phyloP scores from a whole-genome alignment of 2,329 filamentous ascomycete genomes.

The Cladosporium cucumerinum region DNA sequence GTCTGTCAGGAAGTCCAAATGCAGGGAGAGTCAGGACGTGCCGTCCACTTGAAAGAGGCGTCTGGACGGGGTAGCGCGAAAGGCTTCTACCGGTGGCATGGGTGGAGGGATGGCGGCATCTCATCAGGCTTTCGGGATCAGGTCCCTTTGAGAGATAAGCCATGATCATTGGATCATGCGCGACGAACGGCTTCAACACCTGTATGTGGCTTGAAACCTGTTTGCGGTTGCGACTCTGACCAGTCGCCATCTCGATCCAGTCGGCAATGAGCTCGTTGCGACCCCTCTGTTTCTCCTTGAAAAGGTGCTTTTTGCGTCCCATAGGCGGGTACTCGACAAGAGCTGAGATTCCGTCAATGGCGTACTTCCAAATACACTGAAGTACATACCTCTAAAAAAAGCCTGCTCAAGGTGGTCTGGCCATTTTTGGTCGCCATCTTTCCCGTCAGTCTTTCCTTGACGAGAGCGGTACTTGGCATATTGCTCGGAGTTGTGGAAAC shows the following conservation, averaged over 20 bases:
- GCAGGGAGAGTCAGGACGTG: constrained; percentile 7
- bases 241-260: constrained; percentile 55
- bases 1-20: background rate
- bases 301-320: constrained; percentile 50
- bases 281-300: constrained; percentile 53
- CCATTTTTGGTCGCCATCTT: constrained; percentile 41
- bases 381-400: constrained; percentile 45
- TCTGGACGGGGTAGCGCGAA: constrained; percentile 24
- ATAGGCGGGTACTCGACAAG: constrained; percentile 57
- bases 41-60: constrained; percentile 12
- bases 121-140: constrained; percentile 17
- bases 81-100: constrained; percentile 21
- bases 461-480: constrained; percentile 47
- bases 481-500: constrained; percentile 36
- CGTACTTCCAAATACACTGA: constrained; percentile 5
- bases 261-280: constrained; percentile 61
- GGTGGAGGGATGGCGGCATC: constrained; percentile 10
- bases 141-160: constrained; percentile 37
- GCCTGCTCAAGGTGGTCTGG: constrained; percentile 47
- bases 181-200: constrained; percentile 56
- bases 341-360: constrained; percentile 28
- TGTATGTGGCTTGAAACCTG: constrained; percentile 64
- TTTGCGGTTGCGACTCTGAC: constrained; percentile 53
- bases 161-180: constrained; percentile 50
- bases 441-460: constrained; percentile 36